phyloP scores from a whole-genome alignment of 2,329 filamentous ascomycete genomes.

The Alternaria postmessia region DNA sequence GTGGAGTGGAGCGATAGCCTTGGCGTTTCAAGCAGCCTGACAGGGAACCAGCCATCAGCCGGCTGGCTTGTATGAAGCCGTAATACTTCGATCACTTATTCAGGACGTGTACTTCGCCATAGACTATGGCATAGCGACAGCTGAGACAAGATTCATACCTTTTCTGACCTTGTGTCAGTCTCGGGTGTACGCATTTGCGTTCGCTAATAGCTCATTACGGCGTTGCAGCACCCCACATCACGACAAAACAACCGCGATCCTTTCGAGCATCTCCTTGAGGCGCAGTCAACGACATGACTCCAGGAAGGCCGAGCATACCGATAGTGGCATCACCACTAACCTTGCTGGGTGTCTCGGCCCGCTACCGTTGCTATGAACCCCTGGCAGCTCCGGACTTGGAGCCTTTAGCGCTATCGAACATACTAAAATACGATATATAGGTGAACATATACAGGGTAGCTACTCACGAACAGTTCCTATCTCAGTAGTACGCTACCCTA shows the following conservation, averaged over 20 bases:
- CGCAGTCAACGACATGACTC: conserved; percentile 15
- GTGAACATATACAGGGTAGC: neutral
- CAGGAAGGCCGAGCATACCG: conserved; percentile 7
- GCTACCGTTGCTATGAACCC: conserved; percentile 10
- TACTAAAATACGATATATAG: conserved; percentile 9
- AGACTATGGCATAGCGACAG: neutral
- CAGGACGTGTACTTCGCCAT: neutral
- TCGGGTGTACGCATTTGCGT: neutral
- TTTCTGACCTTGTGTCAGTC: neutral
- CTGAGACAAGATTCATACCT: neutral
- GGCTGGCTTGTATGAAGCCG: neutral
- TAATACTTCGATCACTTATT: neutral
- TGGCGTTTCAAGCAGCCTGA: conserved; percentile 18
- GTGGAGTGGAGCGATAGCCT: conserved; percentile 5
- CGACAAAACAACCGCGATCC: neutral
- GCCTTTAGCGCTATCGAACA: conserved; percentile 9
- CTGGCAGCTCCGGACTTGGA: neutral
- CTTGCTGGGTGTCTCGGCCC: conserved; percentile 10
- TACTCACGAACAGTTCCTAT: conserved; percentile 13
- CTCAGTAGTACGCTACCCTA: conserved; percentile 1
- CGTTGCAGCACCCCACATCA: conserved; percentile 1
- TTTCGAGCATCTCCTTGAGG: conserved; percentile 6
- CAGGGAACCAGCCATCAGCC: conserved; percentile 2
- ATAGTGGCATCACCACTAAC: conserved; percentile 10
- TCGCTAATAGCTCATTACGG: neutral